Conservation (phyloP, 441 rosid species). For the Aquilaria agallochum region DNA sequence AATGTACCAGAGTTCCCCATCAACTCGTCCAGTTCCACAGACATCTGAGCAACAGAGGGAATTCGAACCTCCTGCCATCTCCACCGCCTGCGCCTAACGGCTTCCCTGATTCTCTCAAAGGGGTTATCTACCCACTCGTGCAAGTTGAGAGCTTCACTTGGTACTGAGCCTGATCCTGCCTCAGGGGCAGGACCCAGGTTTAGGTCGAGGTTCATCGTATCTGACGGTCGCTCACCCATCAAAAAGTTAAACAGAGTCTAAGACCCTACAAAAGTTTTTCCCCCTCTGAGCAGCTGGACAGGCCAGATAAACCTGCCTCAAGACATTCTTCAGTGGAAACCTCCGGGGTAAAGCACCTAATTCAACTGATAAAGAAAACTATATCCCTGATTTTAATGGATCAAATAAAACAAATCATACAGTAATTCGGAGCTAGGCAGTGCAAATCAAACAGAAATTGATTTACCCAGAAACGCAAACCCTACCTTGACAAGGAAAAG, state of each 20-base stretch:
- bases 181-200: conserved; percentile 88
- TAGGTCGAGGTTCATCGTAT: conserved; percentile 94
- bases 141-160: conserved; percentile 50
- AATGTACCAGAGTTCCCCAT: conserved; percentile 43
- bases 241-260: conserved; percentile 3
- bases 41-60: conserved; percentile 43
- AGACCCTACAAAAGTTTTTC: neutral
- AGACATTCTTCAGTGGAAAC: neutral
- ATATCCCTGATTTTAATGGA: too few relatives aligned
- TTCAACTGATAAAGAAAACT: too few relatives aligned
- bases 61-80: conserved; percentile 54
- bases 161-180: conserved; percentile 38
- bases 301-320: conserved; percentile 5
- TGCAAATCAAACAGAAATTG: neutral
- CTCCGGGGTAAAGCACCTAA: too few relatives aligned
- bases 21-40: conserved; percentile 57
- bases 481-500: conserved; percentile 5
- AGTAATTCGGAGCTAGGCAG: too few relatives aligned
- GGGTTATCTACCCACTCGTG: conserved; percentile 57
- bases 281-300: neutral
- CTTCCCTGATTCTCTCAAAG: conserved; percentile 51
- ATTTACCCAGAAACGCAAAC: conserved; percentile 14
- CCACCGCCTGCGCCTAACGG: conserved; percentile 54
- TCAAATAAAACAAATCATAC: too few relatives aligned
- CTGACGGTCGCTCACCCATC: conserved; percentile 76